Conservation (phyloP, 2,329 filamentous ascomycete genomes). For the Rhinocladiella similis region DNA sequence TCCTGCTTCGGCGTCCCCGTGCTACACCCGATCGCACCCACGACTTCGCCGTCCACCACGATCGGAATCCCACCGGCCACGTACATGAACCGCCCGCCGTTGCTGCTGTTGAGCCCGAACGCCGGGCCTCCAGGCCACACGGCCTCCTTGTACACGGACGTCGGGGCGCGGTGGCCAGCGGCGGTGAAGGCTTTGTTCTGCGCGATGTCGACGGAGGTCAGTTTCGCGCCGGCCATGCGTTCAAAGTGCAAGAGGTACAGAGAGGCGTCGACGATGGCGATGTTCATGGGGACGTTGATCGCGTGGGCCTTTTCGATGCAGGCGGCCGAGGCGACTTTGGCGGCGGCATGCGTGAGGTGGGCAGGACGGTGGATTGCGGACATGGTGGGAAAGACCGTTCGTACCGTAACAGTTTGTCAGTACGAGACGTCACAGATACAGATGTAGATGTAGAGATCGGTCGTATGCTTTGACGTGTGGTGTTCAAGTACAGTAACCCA, state of each 20-base stretch:
- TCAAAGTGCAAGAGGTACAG: slow-evolving; percentile 43
- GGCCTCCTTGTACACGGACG: slow-evolving; percentile 53
- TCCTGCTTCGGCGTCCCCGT: slow-evolving; percentile 58
- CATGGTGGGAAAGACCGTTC: slow-evolving; percentile 2
- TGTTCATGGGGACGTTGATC: slow-evolving; percentile 32
- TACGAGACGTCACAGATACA: neutral
- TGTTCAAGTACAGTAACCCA: neutral
- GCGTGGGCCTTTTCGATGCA: slow-evolving; percentile 25
- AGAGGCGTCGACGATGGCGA: slow-evolving; percentile 31
- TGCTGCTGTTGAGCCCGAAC: slow-evolving; percentile 50
- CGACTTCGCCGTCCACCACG: slow-evolving; percentile 47
- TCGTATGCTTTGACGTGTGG: neutral
- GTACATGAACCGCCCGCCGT: slow-evolving; percentile 55
- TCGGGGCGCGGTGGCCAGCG: slow-evolving; percentile 54
- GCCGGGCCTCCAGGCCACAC: slow-evolving; percentile 55
- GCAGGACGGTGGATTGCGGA: slow-evolving; percentile 25
- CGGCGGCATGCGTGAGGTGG: slow-evolving; percentile 28
- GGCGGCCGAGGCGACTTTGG: slow-evolving; percentile 29
- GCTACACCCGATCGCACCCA: slow-evolving; percentile 57
- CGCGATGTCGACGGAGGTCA: slow-evolving; percentile 58
- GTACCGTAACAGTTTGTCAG: neutral
- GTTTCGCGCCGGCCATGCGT: slow-evolving; percentile 52
- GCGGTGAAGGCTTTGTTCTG: slow-evolving; percentile 56
- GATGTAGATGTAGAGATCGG: neutral
- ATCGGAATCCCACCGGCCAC: slow-evolving; percentile 58